Evolutionary conservation across 2,329 filamentous ascomycete species (phyloP), one percentile per base, ranked within the genome.

Genomic region (Bipolaris bicolor): DNA sequence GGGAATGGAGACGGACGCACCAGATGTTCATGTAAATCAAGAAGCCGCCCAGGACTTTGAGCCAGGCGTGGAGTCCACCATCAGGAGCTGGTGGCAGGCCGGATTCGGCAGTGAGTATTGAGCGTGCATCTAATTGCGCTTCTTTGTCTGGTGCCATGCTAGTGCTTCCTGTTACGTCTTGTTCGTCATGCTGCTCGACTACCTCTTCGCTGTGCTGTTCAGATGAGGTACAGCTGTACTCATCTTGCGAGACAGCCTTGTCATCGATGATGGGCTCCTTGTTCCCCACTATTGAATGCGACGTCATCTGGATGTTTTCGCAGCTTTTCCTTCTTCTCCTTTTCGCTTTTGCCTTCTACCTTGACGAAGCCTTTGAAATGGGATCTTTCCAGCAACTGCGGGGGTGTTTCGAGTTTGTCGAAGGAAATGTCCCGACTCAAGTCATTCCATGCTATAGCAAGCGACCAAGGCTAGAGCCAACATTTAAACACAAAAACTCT

Each of bases 1-100:
- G 7, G 4, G 29, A 13, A 39, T n/a, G 2, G 13, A 11, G 7
- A 22, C 5, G n/a, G 11, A 57, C 61, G 36, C n/a, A 75, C 74
- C 73, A 76, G 7, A 76, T 76, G 31, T 76, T 76, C 34, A 75
- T 75, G 47, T 76, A 77, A 29, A 77, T 68, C 49, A 77, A 58
- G 53, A 77, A 77, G 3, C 74, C 75, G 7, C 75, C 75, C 26
- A 76, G 66, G 0, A 76, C 75, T 55, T 76, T 76, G 15, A 77
- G 56, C 75, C 75, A 77, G 0, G 75, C 75, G 40, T 76, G 74
- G 0, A 77, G 54, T 16, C 74, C 75, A 7, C 75, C 75, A 61
- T 77, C 75, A 13, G 75, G 74, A 3, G 74, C 68, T 26, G 68
- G 60, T n/a, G 71, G 73, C 11, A 74, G 63, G 11, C 63, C 63